Evolutionary conservation across 2,329 filamentous ascomycete genomes (phyloP), one percentile per base, ranked within the genome.

Genomic region (Pseudogymnoascus sp.): DNA sequence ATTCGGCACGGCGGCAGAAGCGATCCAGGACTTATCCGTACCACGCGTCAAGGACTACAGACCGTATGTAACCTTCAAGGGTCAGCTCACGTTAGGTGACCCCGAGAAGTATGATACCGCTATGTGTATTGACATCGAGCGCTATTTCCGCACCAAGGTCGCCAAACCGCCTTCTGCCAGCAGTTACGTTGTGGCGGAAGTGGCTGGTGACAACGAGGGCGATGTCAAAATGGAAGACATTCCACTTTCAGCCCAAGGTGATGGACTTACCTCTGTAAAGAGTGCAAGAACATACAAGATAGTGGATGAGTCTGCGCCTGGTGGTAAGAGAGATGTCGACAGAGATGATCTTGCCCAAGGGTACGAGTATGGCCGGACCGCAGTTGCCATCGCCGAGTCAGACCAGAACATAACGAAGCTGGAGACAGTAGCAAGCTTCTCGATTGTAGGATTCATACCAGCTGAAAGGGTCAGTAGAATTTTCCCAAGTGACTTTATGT

Each of bases 331-430:
- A 61, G 91, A 96, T 61, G 86, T 99, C 25, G 85, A 89, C 28
- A 85, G 86, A 63, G 92, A 96, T 12, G 84, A 91, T 14, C 80
- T 99, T 38, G 91, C 91, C n/a, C 96, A 92, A 73, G 94, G 94
- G 0, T 99, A 93, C 70, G 87, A 91, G 70, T 99, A 99, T 72
- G 94, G 94, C 52, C 84, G 92, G 62, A 97, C 93, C 0, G 91
- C 90, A 2, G 93, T 99, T 1, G 87, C 89, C 67, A 96, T 99
- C 67, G 90, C 85, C 67, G 87, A 92, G 68, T 89, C 89, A 0
- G 93, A 99, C 69, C 83, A 88, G 72, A 91, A 92, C 67, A 86
- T 97, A 63, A 96, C 91, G n/a, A 92, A 89, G 66, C 81, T 97
- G 35, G 88, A 95, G 69, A 94, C 91, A 0, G 75, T 78, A 8